These are phyloP conservation scores for Saccharomycopsis olivae DNA, from an alignment of 805 yeast species.

Conservation along the genomic window DNA sequence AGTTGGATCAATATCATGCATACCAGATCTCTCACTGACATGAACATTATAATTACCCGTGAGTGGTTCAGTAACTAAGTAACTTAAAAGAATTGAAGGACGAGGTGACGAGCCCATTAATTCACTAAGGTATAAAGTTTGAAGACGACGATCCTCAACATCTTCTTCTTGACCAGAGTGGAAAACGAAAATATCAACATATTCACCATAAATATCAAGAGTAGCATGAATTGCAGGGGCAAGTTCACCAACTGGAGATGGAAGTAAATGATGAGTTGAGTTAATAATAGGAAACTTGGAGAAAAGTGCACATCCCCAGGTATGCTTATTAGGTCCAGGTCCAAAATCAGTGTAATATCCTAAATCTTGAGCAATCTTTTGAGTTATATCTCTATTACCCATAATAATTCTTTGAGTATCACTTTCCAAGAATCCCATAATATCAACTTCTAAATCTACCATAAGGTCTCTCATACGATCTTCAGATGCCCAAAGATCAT, in stretches of 20 bases:
- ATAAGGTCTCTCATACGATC: slow-evolving; percentile 78
- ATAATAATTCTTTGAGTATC: slow-evolving; percentile 91
- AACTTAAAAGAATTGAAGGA: slow-evolving; percentile 82
- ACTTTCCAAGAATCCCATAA: slow-evolving; percentile 81
- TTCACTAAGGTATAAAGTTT: slow-evolving; percentile 62
- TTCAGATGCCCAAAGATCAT: slow-evolving; percentile 97
- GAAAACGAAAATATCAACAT: slow-evolving; percentile 90
- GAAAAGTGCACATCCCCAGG: slow-evolving; percentile 93
- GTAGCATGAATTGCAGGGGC: slow-evolving; percentile 99
- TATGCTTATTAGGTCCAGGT: slow-evolving; percentile 95
- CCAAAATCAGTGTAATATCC: slow-evolving; percentile 95
- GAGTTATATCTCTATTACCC: slow-evolving; percentile 93
- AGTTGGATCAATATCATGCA: slow-evolving; percentile 86
- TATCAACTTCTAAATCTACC: slow-evolving; percentile 79
- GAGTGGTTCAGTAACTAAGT: slow-evolving; percentile 78
- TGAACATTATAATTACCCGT: slow-evolving; percentile 89
- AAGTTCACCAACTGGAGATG: slow-evolving; percentile 95
- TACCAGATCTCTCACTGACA: slow-evolving; percentile 72
- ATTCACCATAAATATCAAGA: slow-evolving; percentile 76
- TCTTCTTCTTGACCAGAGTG: slow-evolving; percentile 98
- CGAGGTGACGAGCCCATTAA: slow-evolving; percentile 75
- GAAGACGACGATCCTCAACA: slow-evolving; percentile 83
- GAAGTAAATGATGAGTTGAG: slow-evolving; percentile 84
- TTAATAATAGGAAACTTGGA: slow-evolving; percentile 90
- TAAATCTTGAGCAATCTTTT: slow-evolving; percentile 80